A percentile compares a stretch with the other conserved stretches of the same genome.
phyloP scores from a whole-genome alignment of 2,329 filamentous ascomycete genomes.

The Dactylellina sp. region DNA sequence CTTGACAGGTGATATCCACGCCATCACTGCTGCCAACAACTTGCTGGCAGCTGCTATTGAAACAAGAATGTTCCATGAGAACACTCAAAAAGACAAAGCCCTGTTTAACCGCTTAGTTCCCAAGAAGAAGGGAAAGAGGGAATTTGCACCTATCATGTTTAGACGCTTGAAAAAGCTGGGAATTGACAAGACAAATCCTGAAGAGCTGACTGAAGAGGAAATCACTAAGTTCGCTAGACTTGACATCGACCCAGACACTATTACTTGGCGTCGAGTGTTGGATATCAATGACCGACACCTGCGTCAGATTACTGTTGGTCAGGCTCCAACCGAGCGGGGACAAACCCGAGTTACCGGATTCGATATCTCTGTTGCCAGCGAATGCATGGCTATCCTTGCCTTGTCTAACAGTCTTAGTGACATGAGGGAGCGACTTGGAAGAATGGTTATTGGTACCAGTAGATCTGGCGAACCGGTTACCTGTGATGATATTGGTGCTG shows the following conservation, averaged over 20 bases:
- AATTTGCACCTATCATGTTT: constrained; percentile 91
- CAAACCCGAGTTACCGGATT: constrained; percentile 90
- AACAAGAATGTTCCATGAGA: constrained; percentile 97
- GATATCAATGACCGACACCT: constrained; percentile 98
- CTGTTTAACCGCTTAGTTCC: constrained; percentile 90
- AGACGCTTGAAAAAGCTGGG: constrained; percentile 93
- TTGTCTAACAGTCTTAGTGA: constrained; percentile 88
- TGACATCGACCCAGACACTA: constrained; percentile 95
- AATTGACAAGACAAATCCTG: constrained; percentile 92
- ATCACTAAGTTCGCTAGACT: constrained; percentile 88
- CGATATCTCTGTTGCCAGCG: constrained; percentile 96
- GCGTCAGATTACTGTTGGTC: constrained; percentile 87
- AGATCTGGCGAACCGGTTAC: constrained; percentile 88
- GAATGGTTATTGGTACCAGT: constrained; percentile 95
- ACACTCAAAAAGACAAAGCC: constrained; percentile 88
- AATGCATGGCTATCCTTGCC: constrained; percentile 98
- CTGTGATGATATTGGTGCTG: constrained; percentile 92
- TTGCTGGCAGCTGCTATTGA: constrained; percentile 91
- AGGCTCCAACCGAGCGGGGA: constrained; percentile 89
- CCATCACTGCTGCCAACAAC: constrained; percentile 97
- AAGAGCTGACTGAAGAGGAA: constrained; percentile 90
- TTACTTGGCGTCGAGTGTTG: constrained; percentile 94
- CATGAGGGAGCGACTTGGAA: constrained; percentile 90
- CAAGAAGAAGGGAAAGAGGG: constrained; percentile 85
- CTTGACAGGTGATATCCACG: constrained; percentile 96